A percentile compares a stretch with the other conserved stretches of the same genome.
phyloP scores from a whole-genome alignment of 805 yeast species.

The Ogataea methylovora region DNA sequence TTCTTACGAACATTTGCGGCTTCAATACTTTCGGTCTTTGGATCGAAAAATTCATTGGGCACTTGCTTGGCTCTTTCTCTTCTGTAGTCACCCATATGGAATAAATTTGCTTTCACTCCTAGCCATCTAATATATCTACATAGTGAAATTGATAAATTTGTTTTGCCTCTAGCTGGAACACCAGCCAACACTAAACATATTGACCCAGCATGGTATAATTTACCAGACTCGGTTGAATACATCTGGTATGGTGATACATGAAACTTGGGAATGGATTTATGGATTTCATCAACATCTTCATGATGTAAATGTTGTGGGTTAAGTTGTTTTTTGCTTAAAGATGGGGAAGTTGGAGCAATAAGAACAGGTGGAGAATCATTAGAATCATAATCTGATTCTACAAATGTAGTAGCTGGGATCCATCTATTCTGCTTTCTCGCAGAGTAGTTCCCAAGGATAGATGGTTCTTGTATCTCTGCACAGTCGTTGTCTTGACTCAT shows the following conservation, averaged over 20 bases:
- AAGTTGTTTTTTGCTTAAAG: slow-evolving; percentile 4
- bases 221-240: slow-evolving; percentile 87
- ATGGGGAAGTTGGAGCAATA: slow-evolving; percentile 8
- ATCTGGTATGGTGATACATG: slow-evolving; percentile 87
- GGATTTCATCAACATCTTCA: slow-evolving; percentile 52
- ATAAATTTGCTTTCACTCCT: slow-evolving; percentile 87
- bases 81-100: slow-evolving; percentile 89
- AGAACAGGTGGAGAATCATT: slow-evolving; percentile 6
- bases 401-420: slow-evolving; percentile 21
- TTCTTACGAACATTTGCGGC: slow-evolving; percentile 47
- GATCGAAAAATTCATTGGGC: slow-evolving; percentile 65
- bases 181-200: slow-evolving; percentile 86
- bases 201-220: slow-evolving; percentile 92
- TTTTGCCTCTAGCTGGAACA: slow-evolving; percentile 92
- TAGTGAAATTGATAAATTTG: slow-evolving; percentile 83
- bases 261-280: slow-evolving; percentile 48
- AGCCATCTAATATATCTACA: slow-evolving; percentile 93
- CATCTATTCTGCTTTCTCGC: slow-evolving; percentile 49
- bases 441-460: slow-evolving; percentile 42
- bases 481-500: slow-evolving; percentile 3
- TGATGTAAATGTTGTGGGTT: slow-evolving; percentile 4
- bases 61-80: slow-evolving; percentile 46
- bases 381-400: slow-evolving; percentile 6
- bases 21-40: slow-evolving; percentile 36
- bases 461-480: slow-evolving; percentile 35